Percentiles rank a stretch among this genome's conserved stretches.
These are phyloP conservation scores for Stereocaulon alpinum DNA, from an alignment of 495 filamentous ascomycete genomes.

Conservation along the genomic window DNA sequence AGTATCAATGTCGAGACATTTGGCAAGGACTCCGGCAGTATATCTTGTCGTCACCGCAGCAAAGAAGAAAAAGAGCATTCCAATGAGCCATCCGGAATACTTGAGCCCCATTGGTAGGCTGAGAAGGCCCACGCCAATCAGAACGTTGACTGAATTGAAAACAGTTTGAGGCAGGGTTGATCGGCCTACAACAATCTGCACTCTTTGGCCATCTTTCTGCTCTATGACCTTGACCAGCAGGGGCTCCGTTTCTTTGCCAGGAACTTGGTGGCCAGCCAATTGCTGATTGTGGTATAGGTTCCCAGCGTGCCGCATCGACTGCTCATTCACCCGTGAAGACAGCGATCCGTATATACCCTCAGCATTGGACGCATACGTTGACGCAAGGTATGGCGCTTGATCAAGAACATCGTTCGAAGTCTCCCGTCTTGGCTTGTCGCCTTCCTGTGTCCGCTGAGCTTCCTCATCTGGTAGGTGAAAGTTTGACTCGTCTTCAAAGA, in stretches of 20 bases:
- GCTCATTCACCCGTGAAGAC: conserved; percentile 54
- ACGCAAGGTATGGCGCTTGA: conserved; percentile 52
- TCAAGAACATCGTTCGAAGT: conserved; percentile 44
- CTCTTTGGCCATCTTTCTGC: conserved; percentile 72
- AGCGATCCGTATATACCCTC: conserved; percentile 71
- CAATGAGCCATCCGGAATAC: conserved; percentile 85
- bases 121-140: conserved; percentile 84
- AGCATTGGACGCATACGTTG: conserved; percentile 58
- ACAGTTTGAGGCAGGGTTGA: conserved; percentile 91
- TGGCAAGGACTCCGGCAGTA: conserved; percentile 76
- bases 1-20: conserved; percentile 79
- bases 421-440: background rate
- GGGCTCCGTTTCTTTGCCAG: conserved; percentile 62
- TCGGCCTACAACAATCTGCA: conserved; percentile 76
- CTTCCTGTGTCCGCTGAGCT: background rate
- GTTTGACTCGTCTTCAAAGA: conserved; percentile 21
- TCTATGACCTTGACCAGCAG: conserved; percentile 79
- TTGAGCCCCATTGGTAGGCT: conserved; percentile 83
- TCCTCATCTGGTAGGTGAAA: conserved; percentile 22
- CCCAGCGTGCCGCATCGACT: conserved; percentile 61
- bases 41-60: conserved; percentile 70
- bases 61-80: conserved; percentile 61
- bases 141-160: conserved; percentile 92
- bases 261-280: conserved; percentile 32
- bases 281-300: conserved; percentile 65